Conservation (phyloP, 306 rosid species). For the Ormosia emarginata region DNA sequence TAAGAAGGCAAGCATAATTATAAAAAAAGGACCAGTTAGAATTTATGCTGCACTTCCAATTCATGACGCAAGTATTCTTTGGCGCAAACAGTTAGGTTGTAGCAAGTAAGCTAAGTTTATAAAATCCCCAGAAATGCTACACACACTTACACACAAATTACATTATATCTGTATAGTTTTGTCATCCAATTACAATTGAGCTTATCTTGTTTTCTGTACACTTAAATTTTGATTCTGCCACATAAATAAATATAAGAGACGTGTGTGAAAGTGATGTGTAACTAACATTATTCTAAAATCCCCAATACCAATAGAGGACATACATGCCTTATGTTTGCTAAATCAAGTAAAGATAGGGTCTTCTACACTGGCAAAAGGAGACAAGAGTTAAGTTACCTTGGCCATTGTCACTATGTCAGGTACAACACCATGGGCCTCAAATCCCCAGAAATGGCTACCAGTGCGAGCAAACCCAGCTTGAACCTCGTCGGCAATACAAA, state of each 20-base stretch:
- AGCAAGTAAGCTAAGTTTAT: neutral
- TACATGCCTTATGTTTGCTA: neutral
- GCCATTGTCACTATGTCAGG: conserved; percentile 98
- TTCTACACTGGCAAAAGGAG: neutral
- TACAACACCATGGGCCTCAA: conserved; percentile 83
- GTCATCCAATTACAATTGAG: too few species aligned
- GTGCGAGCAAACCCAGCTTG: conserved; percentile 86
- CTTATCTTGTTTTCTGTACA: too few species aligned
- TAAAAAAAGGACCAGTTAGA: neutral
- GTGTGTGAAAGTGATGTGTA: too few species aligned
- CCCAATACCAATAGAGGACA: neutral
- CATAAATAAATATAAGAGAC: too few species aligned
- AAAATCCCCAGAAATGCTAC: too few species aligned
- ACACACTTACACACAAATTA: too few species aligned
- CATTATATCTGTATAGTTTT: too few species aligned
- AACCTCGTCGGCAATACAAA: conserved; percentile 94
- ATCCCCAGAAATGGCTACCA: conserved; percentile 95
- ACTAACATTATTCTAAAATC: too few species aligned
- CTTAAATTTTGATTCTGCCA: too few species aligned
- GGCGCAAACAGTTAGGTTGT: neutral
- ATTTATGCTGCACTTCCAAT: neutral
- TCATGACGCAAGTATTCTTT: neutral
- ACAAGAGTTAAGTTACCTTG: conserved; percentile 51
- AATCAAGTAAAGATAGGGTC: neutral
- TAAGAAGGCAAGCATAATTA: neutral